phyloP scores from a whole-genome alignment of 2,329 filamentous ascomycete species.

The Aspergillus brunneoviolaceus region DNA sequence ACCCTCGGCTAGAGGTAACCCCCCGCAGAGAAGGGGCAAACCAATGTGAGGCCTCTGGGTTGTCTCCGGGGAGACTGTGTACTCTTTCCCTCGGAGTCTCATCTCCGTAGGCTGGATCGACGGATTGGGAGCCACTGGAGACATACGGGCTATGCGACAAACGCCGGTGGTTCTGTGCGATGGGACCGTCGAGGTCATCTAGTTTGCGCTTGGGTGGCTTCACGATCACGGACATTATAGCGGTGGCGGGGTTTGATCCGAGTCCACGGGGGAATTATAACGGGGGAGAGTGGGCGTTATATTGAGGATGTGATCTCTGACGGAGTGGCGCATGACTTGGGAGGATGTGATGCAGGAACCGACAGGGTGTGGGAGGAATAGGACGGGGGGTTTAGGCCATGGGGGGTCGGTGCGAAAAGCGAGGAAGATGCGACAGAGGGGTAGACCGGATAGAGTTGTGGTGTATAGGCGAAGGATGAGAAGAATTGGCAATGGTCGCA shows the following conservation, averaged over 20 bases:
- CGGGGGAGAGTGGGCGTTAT: neutral
- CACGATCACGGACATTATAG: slow-evolving; percentile 32
- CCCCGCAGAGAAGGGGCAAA: slow-evolving; percentile 23
- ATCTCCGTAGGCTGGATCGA: neutral
- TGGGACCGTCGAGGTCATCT: slow-evolving; percentile 24
- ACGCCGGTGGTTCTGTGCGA: slow-evolving; percentile 16
- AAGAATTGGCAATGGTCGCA: neutral
- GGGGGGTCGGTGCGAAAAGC: neutral
- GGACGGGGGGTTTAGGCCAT: neutral
- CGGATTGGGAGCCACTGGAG: neutral
- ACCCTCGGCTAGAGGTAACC: slow-evolving; percentile 30
- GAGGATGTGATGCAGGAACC: neutral
- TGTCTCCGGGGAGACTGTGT: slow-evolving; percentile 14
- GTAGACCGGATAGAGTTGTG: neutral
- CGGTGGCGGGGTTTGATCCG: neutral
- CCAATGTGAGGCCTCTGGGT: slow-evolving; percentile 19
- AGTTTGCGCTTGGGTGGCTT: slow-evolving; percentile 35
- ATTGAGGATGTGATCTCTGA: neutral
- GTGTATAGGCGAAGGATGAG: neutral
- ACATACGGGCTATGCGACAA: slow-evolving; percentile 5
- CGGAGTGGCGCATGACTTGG: neutral
- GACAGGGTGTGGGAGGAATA: neutral
- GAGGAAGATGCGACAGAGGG: neutral
- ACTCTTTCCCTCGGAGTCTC: neutral
- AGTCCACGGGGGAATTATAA: neutral